Conservation (phyloP, 176 grass and related monocot genomes). For the Poa pratensis region DNA sequence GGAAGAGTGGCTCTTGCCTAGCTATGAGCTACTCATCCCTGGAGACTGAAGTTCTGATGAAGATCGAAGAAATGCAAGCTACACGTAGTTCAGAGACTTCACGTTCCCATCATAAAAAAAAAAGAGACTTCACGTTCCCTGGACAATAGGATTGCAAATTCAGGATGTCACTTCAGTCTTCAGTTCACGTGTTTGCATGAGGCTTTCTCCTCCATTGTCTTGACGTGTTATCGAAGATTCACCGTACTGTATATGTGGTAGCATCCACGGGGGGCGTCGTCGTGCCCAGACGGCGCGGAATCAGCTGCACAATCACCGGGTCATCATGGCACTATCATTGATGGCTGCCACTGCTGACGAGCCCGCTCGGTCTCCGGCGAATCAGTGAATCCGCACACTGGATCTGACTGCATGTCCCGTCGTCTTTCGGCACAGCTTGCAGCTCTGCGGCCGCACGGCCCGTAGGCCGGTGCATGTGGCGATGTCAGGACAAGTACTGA, state of each 20-base stretch:
- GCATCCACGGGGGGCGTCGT: not conserved
- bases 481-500: slow-evolving; percentile 25
- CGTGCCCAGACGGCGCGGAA: slow-evolving; percentile 15
- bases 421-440: not conserved
- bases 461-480: slow-evolving; percentile 33
- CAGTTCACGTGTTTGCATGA: not conserved
- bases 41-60: not conserved
- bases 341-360: slow-evolving; percentile 2
- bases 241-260: too few relatives aligned
- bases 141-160: not conserved
- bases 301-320: slow-evolving; percentile 26
- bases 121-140: not conserved
- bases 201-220: not conserved
- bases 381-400: not conserved
- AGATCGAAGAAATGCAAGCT: not conserved
- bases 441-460: not conserved
- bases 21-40: too few relatives aligned
- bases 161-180: not conserved
- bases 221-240: not conserved
- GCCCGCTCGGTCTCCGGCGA: not conserved
- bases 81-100: not conserved
- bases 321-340: slow-evolving; percentile 50
- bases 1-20: too few relatives aligned
- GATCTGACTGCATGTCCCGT: not conserved
- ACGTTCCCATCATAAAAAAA: not conserved